Base-by-base conservation (phyloP, 495 filamentous ascomycete species). In the Cercophora newfieldiana region DNA sequence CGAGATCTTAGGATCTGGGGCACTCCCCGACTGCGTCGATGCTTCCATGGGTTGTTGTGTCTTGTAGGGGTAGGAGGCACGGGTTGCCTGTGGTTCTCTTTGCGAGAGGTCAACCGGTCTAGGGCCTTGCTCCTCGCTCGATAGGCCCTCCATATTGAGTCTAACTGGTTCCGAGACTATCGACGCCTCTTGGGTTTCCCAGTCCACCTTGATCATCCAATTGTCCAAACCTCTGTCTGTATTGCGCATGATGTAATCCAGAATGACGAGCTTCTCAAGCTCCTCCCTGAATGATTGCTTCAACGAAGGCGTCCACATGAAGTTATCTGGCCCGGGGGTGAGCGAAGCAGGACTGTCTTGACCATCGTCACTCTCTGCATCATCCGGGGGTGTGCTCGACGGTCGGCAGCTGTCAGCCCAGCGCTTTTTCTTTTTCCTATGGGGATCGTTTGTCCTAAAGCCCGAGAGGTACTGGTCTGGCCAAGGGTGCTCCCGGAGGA, bases 201-300 rank as follows among this genome's bases (percentile, higher is more conserved):
- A 91, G 74, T 98, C 93, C 25, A 99, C 91, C 72, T 90, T 94
- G 69, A 99, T 92, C 95, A 99, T 99, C 95, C 95, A 99, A 66
- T 99, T 99, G 76, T 99, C 95, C 66, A 97, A 80, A 12, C 95
- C 95, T 77, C 95, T 85, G 75, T 99, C 95, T 3, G 95, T 99
- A 73, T 99, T 99, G 24, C 95, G 88, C 95, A 99, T 99, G 58
- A 99, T 96, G 70, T 99, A 99, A 77, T 99, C 95, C 71, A 99
- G 74, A 70, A 99, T 96, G 14, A 99, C 95, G 12, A 99, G 82
- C 78, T 98, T 99, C 78, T 99, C 95, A 37, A 99, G 82, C 77
- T 97, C 90, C 72, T 97, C 96, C 8, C 95, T 82, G 77, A 99
- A 98, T 0, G 90, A 88, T 77, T 97, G 92, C 72, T 97, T 95